Percentiles rank a stretch among this genome's conserved stretches.
phyloP scores from a whole-genome alignment of 805 yeast genomes.

The Kodamaea laetipori region DNA sequence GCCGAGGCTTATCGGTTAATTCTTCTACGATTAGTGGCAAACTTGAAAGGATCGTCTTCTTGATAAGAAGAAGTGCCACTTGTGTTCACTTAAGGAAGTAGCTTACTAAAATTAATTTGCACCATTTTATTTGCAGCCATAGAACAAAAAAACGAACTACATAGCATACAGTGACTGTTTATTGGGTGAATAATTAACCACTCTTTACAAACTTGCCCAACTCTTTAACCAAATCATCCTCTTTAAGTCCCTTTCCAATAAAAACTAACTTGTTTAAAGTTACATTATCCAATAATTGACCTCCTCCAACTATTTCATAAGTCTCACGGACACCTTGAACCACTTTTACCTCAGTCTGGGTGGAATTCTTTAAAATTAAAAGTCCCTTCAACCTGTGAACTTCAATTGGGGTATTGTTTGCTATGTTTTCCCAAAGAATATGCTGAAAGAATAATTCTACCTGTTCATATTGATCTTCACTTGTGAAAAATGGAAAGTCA shows the following conservation, averaged over 20 bases:
- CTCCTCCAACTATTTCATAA: slow-evolving; percentile 68
- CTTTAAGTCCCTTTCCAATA: slow-evolving; percentile 66
- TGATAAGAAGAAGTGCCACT: no score
- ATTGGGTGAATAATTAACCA: no score
- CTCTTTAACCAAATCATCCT: slow-evolving; percentile 36
- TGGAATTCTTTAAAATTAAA: slow-evolving; percentile 42
- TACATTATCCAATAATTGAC: slow-evolving; percentile 37
- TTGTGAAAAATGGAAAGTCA: slow-evolving; percentile 47
- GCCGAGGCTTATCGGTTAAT: no score
- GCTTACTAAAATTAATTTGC: no score
- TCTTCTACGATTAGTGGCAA: no score
- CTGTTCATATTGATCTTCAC: slow-evolving; percentile 37
- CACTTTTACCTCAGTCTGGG: slow-evolving; percentile 49
- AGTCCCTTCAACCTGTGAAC: slow-evolving; percentile 85
- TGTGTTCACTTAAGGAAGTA: no score
- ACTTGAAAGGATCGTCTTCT: no score
- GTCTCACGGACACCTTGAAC: slow-evolving; percentile 94
- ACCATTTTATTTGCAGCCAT: no score
- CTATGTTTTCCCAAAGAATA: slow-evolving; percentile 69
- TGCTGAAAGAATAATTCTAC: slow-evolving; percentile 69
- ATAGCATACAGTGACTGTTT: no score
- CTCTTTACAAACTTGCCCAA: slow-evolving; percentile 23
- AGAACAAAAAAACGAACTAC: no score
- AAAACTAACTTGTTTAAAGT: slow-evolving; percentile 62
- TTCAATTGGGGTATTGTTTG: slow-evolving; percentile 52